Percentiles rank a stretch among this genome's conserved stretches.
Conservation (phyloP, 495 filamentous ascomycete species). For the Neurospora sp. region DNA sequence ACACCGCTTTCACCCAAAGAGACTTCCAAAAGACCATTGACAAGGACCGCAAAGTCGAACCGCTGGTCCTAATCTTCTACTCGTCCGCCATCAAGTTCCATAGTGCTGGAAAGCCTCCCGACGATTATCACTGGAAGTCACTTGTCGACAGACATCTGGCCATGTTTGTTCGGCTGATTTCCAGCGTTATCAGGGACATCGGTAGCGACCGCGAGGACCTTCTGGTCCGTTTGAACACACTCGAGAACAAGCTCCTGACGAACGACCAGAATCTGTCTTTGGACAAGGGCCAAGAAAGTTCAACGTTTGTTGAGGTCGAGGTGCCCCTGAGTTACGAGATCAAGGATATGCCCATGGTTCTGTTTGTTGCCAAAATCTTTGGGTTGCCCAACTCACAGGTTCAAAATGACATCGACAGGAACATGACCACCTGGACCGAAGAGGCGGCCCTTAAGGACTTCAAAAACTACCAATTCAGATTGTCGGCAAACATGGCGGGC, state of each 20-base stretch:
- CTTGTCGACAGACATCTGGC: constrained; percentile 93
- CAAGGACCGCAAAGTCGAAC: constrained; percentile 88
- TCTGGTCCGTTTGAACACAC: constrained; percentile 59
- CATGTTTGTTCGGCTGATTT: constrained; percentile 83
- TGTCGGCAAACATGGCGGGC: constrained; percentile 65
- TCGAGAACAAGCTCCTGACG: constrained; percentile 90
- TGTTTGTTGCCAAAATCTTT: constrained; percentile 77
- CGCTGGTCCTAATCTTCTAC: constrained; percentile 86
- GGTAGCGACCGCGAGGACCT: constrained; percentile 71
- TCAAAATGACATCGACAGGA: constrained; percentile 74
- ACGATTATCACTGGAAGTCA: constrained; percentile 86
- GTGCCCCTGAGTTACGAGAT: constrained; percentile 81
- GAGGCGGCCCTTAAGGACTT: constrained; percentile 82
- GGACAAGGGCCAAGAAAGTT: constrained; percentile 41
- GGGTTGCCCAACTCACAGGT: constrained; percentile 62
- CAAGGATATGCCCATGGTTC: constrained; percentile 93
- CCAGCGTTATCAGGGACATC: constrained; percentile 65
- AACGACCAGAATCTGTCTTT: constrained; percentile 83
- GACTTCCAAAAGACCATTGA: constrained; percentile 80
- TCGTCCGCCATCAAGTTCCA: constrained; percentile 64
- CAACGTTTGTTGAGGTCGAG: constrained; percentile 62
- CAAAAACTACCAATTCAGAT: constrained; percentile 81
- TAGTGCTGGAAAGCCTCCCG: constrained; percentile 63
- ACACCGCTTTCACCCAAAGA: constrained; percentile 57
- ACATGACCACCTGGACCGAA: constrained; percentile 78